Conservation (phyloP, 2,329 filamentous ascomycete genomes). For the Thielaviopsis ethacetica region DNA sequence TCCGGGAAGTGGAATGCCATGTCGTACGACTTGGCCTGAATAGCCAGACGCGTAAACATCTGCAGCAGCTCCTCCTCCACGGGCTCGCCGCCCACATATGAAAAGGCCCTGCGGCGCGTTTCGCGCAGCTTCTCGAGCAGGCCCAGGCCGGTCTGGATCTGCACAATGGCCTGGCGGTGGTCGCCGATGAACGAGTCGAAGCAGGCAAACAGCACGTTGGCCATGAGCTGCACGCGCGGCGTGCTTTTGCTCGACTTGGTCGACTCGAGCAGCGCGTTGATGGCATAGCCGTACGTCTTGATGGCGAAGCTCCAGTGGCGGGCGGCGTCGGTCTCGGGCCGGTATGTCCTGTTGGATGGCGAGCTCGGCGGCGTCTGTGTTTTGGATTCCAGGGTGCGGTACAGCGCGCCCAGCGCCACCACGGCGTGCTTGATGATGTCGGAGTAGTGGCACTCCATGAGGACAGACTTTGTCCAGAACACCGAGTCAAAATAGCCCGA, state of each 20-base stretch:
- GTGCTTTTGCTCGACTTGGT: constrained; percentile 27
- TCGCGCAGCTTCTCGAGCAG: constrained; percentile 36
- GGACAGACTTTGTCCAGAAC: constrained; percentile 47
- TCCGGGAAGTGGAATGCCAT: constrained; percentile 52
- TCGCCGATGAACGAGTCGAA: constrained; percentile 53
- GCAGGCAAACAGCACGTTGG: constrained; percentile 47
- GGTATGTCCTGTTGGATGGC: constrained; percentile 15
- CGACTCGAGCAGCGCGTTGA: constrained; percentile 31
- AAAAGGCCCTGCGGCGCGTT: constrained; percentile 22
- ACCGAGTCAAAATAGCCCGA: constrained; percentile 51
- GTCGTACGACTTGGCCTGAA: constrained; percentile 51
- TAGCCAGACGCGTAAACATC: constrained; percentile 46
- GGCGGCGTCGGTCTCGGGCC: constrained; percentile 22
- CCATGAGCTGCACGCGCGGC: constrained; percentile 42
- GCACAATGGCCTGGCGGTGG: constrained; percentile 42
- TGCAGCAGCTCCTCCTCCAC: constrained; percentile 43
- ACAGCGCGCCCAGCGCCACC: constrained; percentile 47
- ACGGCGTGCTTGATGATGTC: constrained; percentile 47
- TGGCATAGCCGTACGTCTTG: constrained; percentile 40
- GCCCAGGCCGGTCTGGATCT: constrained; percentile 42
- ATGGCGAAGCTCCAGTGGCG: constrained; percentile 44
- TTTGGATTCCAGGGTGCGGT: constrained; percentile 47
- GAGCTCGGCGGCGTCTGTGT: constrained; percentile 33
- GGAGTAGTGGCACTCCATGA: constrained; percentile 47
- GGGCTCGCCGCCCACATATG: constrained; percentile 23